These are phyloP conservation scores for Paramecium pentaurelia DNA, from an alignment of 73 alveolate species.

Conservation along the genomic window DNA sequence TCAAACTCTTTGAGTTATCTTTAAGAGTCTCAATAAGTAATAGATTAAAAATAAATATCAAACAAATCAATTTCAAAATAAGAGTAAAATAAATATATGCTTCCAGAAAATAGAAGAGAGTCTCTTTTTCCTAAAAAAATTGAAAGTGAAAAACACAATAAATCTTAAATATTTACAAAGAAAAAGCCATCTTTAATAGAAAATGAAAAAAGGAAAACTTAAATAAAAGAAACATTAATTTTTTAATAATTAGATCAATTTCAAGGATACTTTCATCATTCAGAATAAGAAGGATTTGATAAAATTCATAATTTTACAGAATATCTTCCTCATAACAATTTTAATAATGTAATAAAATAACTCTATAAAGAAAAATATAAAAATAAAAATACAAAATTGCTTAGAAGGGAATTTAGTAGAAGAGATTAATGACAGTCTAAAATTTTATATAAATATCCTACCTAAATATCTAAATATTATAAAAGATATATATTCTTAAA, in stretches of 20 bases:
- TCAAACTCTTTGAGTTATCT: neutral
- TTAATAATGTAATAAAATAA: neutral
- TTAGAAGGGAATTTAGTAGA: neutral
- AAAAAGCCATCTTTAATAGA: neutral
- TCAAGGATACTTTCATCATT: neutral
- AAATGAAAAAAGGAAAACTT: neutral
- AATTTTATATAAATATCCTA: neutral
- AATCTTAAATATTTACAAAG: neutral
- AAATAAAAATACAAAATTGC: neutral
- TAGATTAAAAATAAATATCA: neutral
- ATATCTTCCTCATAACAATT: neutral
- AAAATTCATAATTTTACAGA: neutral
- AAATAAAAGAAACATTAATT: neutral
- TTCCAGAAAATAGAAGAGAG: neutral
- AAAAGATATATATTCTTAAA: too few species aligned
- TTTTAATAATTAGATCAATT: neutral
- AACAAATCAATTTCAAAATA: neutral
- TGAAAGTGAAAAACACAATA: neutral
- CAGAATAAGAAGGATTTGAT: neutral
- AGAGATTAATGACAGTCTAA: neutral
- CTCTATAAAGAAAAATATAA: neutral
- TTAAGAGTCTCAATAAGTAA: neutral
- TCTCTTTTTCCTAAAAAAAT: neutral
- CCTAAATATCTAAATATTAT: neutral
- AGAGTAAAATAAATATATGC: neutral